Base-by-base conservation (phyloP, 768 basidiomycete species). In the Austroboletus festivus region DNA sequence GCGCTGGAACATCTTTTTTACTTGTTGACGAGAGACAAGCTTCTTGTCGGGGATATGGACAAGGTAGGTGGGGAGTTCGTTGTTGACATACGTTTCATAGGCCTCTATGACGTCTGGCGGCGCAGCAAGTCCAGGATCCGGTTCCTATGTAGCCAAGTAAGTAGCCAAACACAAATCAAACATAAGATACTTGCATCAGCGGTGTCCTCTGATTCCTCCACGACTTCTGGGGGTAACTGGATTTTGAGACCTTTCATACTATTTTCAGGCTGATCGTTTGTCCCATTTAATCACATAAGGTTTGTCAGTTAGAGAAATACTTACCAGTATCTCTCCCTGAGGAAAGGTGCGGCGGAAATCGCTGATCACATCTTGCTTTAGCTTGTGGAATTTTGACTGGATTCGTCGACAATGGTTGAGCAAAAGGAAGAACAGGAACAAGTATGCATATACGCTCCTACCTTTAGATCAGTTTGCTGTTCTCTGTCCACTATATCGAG, bases 1-100 rank as follows among this genome's bases (percentile, higher is more conserved):
- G 20, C 56, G 58, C n/a, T 58, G 65, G 44, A 65, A 67, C 38
- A 60, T 58, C 28, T 43, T 65, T 35, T 65, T 68, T 19, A 65
- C 63, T 1, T 68, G 58, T n/a, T 68, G 55, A 19, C 64, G 64
- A 3, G 65, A 67, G 22, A 65, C 22, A 11, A 65, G 55, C 33
- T 30, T 60, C 45, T 52, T 65, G 2, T 58, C 55, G 12, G 58
- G 48, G 40, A 65, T 63, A 34, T 65, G 34, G 3, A 65, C 54
- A 3, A 65, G 63, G 46, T 68, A 58, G 28, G 63, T 56, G 8
- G 64, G 64, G 1, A 65, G 43, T 42, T 68, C 64, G 37, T 65
- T 65, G 51, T 68, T 65, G 47, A 56, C 63, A 16, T 58, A 58
- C 20, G 42, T 48, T 22, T 33, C 44, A n/a, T 52, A 65, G 18